Conservation (phyloP, 805 yeast genomes). For the Teunomyces panamensis region DNA sequence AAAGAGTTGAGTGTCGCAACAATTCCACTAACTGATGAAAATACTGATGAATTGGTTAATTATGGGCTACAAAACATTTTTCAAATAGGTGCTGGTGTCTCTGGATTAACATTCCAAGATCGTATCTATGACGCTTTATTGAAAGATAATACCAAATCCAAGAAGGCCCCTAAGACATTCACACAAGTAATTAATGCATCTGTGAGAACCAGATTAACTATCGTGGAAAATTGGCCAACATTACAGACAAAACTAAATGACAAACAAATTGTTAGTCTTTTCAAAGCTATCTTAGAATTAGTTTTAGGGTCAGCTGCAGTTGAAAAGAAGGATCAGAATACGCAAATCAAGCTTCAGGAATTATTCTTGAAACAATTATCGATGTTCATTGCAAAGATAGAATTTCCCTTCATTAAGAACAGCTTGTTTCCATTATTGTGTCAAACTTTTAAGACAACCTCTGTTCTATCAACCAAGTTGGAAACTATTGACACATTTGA, state of each 20-base stretch:
- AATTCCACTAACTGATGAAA: constrained; percentile 14
- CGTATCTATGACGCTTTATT: constrained; percentile 50
- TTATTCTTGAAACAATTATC: constrained; percentile 44
- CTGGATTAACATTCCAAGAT: constrained; percentile 77
- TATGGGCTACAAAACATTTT: constrained; percentile 55
- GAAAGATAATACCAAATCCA: constrained; percentile 21
- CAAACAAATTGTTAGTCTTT: constrained; percentile 47
- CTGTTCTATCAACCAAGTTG: constrained; percentile 74
- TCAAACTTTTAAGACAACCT: constrained; percentile 76
- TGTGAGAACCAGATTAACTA: constrained; percentile 26
- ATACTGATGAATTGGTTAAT: constrained; percentile 42
- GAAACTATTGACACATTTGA: constrained; percentile 62
- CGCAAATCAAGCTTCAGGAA: constrained; percentile 48
- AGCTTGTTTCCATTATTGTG: constrained; percentile 72
- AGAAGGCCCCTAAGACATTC: constrained; percentile 19
- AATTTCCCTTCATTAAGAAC: constrained; percentile 69
- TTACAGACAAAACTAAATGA: constrained; percentile 50
- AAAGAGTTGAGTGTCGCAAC: constrained; percentile 32
- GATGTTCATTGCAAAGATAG: constrained; percentile 46
- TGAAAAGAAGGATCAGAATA: constrained; percentile 27
- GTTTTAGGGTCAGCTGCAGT: constrained; percentile 24
- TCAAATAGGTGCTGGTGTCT: constrained; percentile 60
- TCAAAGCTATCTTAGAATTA: constrained; percentile 44
- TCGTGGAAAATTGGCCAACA: constrained; percentile 45
- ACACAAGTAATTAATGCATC: constrained; percentile 30